Evolutionary conservation across 768 basidiomycete species (phyloP), one percentile per base, ranked within the genome.

Genomic region (Sarcodon aspratus): DNA sequence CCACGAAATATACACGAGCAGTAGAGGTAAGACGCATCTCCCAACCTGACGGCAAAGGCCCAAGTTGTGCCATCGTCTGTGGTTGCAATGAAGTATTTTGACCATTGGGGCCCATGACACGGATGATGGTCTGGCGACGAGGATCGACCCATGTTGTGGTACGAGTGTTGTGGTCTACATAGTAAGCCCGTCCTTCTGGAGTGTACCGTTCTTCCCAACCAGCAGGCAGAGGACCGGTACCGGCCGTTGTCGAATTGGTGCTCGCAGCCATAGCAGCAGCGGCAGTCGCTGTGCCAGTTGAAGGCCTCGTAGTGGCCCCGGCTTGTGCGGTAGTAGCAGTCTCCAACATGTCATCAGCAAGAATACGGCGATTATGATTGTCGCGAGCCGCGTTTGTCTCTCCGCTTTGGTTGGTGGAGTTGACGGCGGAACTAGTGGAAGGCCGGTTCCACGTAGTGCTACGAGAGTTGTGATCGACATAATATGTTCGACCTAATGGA

Each of bases 81-180:
- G 93, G 91, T 63, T 97, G 94, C 27, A 93, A 71, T 6, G 85
- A 78, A 12, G 91, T 69, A 54, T 86, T 87, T 65, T 89, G 89
- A 9, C 94, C 93, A 59, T 80, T 82, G 17, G 93, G 91, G 15
- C 91, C 94, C 83, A 98, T 88, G 44, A 97, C 94, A 53, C 95
- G 92, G 51, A 98, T 85, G 52, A 98, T 79, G 9, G 93, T 92
- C 69, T 98, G 96, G 43, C 96, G 82, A 45, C 96, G 85, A 36
- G 96, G 96, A 63, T 99, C 96, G 18, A 98, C 94, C 96, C 96
- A 99, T n/a, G 96, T 99, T 33, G 96, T 98, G 15, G 96, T 98
- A 44, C 96, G 81, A 9, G 95, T 98, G 62, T 99, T 99, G 70
- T 99, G 96, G 64, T 99, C 96, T 45, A 99, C 96, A 64, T 96